These are phyloP conservation scores for Akanthomyces dipterigenus DNA, from an alignment of 2,329 filamentous ascomycete genomes.

Conservation along the genomic window DNA sequence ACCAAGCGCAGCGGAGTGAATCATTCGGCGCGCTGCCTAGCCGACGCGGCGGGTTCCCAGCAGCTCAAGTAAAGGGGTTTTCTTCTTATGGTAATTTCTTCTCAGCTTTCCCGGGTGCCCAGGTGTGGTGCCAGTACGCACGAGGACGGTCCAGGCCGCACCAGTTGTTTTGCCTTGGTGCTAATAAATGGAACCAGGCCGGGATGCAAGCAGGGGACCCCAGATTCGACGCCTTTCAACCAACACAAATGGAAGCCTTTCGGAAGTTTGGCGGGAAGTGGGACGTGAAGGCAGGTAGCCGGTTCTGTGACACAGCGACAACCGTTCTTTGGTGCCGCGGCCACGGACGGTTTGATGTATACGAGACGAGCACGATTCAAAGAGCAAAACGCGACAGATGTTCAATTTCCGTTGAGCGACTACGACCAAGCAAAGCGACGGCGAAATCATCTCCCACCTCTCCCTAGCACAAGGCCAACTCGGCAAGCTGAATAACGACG, in stretches of 20 bases:
- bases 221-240: slow-evolving; percentile 2
- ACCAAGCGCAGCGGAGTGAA: background rate
- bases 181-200: background rate
- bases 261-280: background rate
- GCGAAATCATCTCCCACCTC: background rate
- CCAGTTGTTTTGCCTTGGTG: background rate
- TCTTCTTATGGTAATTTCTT: background rate
- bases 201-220: slow-evolving; percentile 5
- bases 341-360: background rate
- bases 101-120: background rate
- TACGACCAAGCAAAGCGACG: background rate
- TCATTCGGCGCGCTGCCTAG: background rate
- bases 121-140: background rate
- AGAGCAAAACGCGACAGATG: background rate
- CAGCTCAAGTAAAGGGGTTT: background rate
- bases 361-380: background rate
- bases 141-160: background rate
- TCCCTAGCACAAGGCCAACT: background rate
- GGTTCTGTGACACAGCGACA: too few species aligned
- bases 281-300: background rate
- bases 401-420: background rate
- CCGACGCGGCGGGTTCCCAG: background rate
- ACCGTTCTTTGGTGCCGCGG: background rate
- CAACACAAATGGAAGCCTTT: background rate
- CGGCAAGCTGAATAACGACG: background rate